Conservation (phyloP, 2,329 filamentous ascomycete species). For the Cyphellophora europaea region DNA sequence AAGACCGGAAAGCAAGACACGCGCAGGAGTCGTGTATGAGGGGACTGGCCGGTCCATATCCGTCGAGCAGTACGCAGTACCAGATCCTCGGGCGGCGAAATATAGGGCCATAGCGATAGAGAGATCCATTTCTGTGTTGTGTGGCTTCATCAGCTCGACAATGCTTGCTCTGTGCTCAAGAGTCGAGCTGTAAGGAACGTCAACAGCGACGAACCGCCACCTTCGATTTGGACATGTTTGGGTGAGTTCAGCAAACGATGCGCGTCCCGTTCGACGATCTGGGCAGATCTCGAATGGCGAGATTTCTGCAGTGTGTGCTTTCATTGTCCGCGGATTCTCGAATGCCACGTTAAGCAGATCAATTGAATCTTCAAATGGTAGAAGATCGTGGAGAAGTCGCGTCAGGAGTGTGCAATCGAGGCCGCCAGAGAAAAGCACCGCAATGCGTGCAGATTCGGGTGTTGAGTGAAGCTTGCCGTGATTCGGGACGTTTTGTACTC, state of each 20-base stretch:
- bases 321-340: slow-evolving; percentile 73
- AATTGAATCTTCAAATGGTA: slow-evolving; percentile 60
- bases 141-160: slow-evolving; percentile 72
- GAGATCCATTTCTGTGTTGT: slow-evolving; percentile 97
- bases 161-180: slow-evolving; percentile 59
- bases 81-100: slow-evolving; percentile 74
- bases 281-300: slow-evolving; percentile 72
- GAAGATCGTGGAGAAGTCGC: slow-evolving; percentile 64
- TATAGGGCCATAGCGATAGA: slow-evolving; percentile 93
- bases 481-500: slow-evolving; percentile 14
- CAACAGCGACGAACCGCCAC: slow-evolving; percentile 75
- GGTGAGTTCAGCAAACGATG: slow-evolving; percentile 66
- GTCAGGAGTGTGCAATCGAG: slow-evolving; percentile 88
- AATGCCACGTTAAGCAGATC: slow-evolving; percentile 95
- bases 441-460: slow-evolving; percentile 40
- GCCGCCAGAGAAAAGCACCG: slow-evolving; percentile 86
- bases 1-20: slow-evolving; percentile 81
- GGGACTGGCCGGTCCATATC: slow-evolving; percentile 3
- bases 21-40: slow-evolving; percentile 59
- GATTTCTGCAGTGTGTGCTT: slow-evolving; percentile 35
- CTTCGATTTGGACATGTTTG: slow-evolving; percentile 56
- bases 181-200: slow-evolving; percentile 72
- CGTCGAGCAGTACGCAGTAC: slow-evolving; percentile 27
- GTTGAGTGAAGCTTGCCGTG: slow-evolving; percentile 9
- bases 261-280: slow-evolving; percentile 77